These are phyloP conservation scores for Aspergillus olivimuriae DNA, from an alignment of 495 filamentous ascomycete species.

Conservation along the genomic window DNA sequence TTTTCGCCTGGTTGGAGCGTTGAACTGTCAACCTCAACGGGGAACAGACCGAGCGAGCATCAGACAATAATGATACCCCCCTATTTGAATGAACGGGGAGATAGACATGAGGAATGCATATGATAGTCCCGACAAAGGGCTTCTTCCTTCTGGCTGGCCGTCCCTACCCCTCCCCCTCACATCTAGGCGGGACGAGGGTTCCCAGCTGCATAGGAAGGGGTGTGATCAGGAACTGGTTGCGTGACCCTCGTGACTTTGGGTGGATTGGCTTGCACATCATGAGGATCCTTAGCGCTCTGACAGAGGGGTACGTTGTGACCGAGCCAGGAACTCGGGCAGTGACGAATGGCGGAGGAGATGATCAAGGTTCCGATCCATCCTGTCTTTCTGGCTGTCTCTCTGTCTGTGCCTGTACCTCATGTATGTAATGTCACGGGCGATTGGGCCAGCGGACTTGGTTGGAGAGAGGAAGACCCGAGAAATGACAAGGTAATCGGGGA, in stretches of 20 bases:
- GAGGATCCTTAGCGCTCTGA: slow-evolving; percentile 10
- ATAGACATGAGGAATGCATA: slow-evolving; percentile 5
- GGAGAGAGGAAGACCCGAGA: slow-evolving; percentile 8
- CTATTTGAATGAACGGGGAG: no score
- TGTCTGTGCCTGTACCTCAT: background rate
- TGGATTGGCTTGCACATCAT: slow-evolving; percentile 14
- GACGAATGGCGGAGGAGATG: slow-evolving; percentile 4
- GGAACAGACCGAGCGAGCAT: background rate
- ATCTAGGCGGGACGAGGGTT: slow-evolving; percentile 2
- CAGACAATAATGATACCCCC: background rate
- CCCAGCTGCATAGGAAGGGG: slow-evolving; percentile 13
- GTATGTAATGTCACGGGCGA: background rate
- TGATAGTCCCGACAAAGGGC: slow-evolving; percentile 12
- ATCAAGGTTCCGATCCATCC: background rate
- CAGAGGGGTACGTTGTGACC: background rate
- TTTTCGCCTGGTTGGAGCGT: background rate
- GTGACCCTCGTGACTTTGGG: slow-evolving; percentile 18
- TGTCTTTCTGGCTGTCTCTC: no score
- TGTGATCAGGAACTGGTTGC: slow-evolving; percentile 14
- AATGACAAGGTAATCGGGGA: slow-evolving; percentile 19
- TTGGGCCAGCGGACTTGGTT: background rate
- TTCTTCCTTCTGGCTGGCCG: background rate
- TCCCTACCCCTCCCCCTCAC: slow-evolving; percentile 13
- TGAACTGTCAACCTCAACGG: background rate
- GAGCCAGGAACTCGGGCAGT: slow-evolving; percentile 4